Evolutionary conservation across 2,329 filamentous ascomycete species (phyloP), one percentile per base, ranked within the genome.

Genomic region (Aphanocladium album): DNA sequence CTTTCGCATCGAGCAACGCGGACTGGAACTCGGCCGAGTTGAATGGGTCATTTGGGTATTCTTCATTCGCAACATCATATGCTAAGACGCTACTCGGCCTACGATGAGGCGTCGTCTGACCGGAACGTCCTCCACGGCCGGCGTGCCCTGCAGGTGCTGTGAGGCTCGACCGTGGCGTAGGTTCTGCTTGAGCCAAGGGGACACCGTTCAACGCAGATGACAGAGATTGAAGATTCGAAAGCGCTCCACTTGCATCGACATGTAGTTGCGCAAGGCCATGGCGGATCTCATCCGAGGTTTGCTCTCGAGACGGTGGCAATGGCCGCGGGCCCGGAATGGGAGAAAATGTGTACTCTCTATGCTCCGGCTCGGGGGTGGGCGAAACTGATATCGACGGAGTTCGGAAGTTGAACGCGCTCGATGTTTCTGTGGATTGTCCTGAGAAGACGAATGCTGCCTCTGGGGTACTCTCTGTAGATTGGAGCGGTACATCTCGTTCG

Each of bases 11-110:
- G 0, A 46, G 52, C 7, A 78, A 69, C 0, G 70, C 68, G 0
- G 62, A 37, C 57, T 79, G 77, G 25, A 79, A 74, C 0, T 59
- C 66, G 0, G 73, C 67, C 1, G 69, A 62, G 50, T 77, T 68
- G 49, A 78, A 78, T 0, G 64, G 68, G 57, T 77, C 72, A 0
- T 67, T 52, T 0, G 74, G 72, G 5, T 67, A 67, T 35, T 72
- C 66, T 62, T 76, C 76, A 23, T 75, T 68, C 1, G 37, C 49
- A 0, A 73, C 68, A 16, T 69, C 58, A 21, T 64, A 27, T 9
- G 23, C 30, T 50, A 7, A 16, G 11, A 53, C 7, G 4, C 12
- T 16, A 17, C 16, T 37, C 12, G 45, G 23, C 8, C 8, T 4
- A 27, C 9, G 55, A 23, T 16, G 47, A 21, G 17, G 27, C 30